Percentiles rank a stretch among this genome's conserved stretches.
Conservation (phyloP, 345 rosid species). For the Citrus inodora region DNA sequence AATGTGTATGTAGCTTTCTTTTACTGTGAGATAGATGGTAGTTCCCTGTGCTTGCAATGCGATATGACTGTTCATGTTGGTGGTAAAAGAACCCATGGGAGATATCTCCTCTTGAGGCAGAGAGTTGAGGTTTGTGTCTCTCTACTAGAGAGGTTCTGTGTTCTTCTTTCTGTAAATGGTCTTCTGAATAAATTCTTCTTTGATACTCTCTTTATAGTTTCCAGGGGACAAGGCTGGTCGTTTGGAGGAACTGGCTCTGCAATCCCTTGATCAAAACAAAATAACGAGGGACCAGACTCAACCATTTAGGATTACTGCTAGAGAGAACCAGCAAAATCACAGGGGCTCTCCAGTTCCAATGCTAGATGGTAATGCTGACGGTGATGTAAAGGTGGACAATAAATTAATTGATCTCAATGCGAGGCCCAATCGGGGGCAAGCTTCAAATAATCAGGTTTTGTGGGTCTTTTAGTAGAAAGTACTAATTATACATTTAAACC, state of each 20-base stretch:
- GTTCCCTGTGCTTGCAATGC: slow-evolving; percentile 84
- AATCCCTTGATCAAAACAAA: slow-evolving; percentile 27
- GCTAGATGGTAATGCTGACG: slow-evolving; percentile 35
- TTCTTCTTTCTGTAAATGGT: background rate
- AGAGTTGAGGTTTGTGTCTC: slow-evolving; percentile 68
- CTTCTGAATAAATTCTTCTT: slow-evolving; percentile 12
- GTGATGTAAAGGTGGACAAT: slow-evolving; percentile 46
- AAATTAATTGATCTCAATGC: slow-evolving; percentile 68
- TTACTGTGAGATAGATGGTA: slow-evolving; percentile 85
- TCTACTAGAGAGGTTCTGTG: slow-evolving; percentile 1
- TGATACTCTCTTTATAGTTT: slow-evolving; percentile 43
- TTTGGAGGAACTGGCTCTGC: slow-evolving; percentile 41
- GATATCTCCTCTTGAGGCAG: slow-evolving; percentile 75
- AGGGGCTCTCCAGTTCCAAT: slow-evolving; percentile 25
- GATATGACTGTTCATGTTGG: slow-evolving; percentile 91
- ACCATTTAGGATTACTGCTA: slow-evolving; percentile 16
- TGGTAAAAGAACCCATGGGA: slow-evolving; percentile 76
- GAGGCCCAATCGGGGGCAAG: slow-evolving; percentile 59
- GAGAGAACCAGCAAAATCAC: slow-evolving; percentile 51
- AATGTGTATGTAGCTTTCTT: slow-evolving; percentile 60
- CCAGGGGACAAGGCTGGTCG: slow-evolving; percentile 65
- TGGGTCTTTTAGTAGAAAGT: background rate
- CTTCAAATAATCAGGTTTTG: slow-evolving; percentile 49
- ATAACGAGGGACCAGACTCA: slow-evolving; percentile 39
- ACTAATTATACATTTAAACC: background rate